Conservation (phyloP, 2,329 filamentous ascomycete species). For the Alternaria postmessia region DNA sequence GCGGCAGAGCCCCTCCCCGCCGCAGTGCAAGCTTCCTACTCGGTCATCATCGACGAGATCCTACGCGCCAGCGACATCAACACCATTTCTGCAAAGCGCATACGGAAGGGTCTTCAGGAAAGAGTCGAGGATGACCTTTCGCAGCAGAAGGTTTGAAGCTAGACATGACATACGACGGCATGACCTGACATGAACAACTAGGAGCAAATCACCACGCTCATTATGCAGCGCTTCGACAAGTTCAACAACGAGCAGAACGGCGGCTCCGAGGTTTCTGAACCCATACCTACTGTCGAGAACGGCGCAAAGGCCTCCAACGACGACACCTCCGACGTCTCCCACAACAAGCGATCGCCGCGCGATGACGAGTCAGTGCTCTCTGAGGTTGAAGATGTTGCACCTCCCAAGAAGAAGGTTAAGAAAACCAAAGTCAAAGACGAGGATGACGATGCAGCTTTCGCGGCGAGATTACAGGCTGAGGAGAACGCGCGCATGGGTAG, state of each 20-base stretch:
- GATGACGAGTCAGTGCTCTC: slow-evolving; percentile 54
- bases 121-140: slow-evolving; percentile 68
- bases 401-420: slow-evolving; percentile 66
- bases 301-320: slow-evolving; percentile 34
- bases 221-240: slow-evolving; percentile 60
- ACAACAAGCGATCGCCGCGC: slow-evolving; percentile 55
- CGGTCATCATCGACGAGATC: slow-evolving; percentile 69
- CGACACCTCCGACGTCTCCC: slow-evolving; percentile 37
- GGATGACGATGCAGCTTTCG: slow-evolving; percentile 84
- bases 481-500: slow-evolving; percentile 75
- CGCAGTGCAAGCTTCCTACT: slow-evolving; percentile 60
- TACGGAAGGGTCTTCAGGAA: slow-evolving; percentile 69
- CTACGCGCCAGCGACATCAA: slow-evolving; percentile 67
- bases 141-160: slow-evolving; percentile 64
- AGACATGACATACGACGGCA: slow-evolving; percentile 5
- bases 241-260: slow-evolving; percentile 50
- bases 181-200: slow-evolving; percentile 35
- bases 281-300: slow-evolving; percentile 51
- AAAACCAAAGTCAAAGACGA: slow-evolving; percentile 73
- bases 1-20: slow-evolving; percentile 51
- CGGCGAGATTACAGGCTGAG: slow-evolving; percentile 88
- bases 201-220: slow-evolving; percentile 57
- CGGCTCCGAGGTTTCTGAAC: slow-evolving; percentile 45
- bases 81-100: slow-evolving; percentile 71
- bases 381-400: slow-evolving; percentile 50